A percentile compares a stretch with the other conserved stretches of the same genome.
Conservation (phyloP, 371 early-diverging fungal species). For the Apophysomyces elegans region DNA sequence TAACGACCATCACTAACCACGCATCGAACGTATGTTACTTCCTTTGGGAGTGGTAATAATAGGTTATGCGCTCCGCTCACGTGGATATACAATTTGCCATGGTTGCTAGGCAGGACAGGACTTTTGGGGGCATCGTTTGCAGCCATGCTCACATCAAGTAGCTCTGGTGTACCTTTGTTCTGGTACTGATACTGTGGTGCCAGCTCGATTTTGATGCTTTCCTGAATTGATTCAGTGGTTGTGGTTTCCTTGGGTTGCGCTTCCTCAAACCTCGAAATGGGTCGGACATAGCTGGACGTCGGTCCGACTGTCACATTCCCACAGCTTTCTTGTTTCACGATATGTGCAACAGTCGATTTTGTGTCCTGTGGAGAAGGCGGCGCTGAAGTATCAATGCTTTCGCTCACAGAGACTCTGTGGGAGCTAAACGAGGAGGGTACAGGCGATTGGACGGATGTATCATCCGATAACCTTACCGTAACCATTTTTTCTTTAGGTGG, state of each 20-base stretch:
- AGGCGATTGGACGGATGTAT: slow-evolving; percentile 15
- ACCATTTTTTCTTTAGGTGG: not conserved
- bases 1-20: slow-evolving; percentile 45
- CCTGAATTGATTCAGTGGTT: not conserved
- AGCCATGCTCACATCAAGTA: not conserved
- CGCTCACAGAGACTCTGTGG: slow-evolving; percentile 16
- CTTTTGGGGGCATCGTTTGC: not conserved
- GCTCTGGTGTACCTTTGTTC: not conserved
- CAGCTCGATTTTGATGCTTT: not conserved
- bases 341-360: not conserved
- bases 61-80: slow-evolving; percentile 37
- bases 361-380: slow-evolving; percentile 19
- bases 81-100: slow-evolving; percentile 42
- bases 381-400: slow-evolving; percentile 30
- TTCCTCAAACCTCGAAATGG: slow-evolving; percentile 10
- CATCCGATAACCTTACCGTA: not conserved
- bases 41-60: slow-evolving; percentile 37
- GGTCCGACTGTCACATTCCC: slow-evolving; percentile 30
- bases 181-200: slow-evolving; percentile 13
- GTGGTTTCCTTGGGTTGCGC: not conserved
- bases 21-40: slow-evolving; percentile 42
- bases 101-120: not conserved
- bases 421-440: slow-evolving; percentile 24
- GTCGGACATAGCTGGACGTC: slow-evolving; percentile 22
- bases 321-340: slow-evolving; percentile 8